These are phyloP conservation scores for Juglanconis juglandina DNA, from an alignment of 2,329 filamentous ascomycete genomes.

Conservation along the genomic window DNA sequence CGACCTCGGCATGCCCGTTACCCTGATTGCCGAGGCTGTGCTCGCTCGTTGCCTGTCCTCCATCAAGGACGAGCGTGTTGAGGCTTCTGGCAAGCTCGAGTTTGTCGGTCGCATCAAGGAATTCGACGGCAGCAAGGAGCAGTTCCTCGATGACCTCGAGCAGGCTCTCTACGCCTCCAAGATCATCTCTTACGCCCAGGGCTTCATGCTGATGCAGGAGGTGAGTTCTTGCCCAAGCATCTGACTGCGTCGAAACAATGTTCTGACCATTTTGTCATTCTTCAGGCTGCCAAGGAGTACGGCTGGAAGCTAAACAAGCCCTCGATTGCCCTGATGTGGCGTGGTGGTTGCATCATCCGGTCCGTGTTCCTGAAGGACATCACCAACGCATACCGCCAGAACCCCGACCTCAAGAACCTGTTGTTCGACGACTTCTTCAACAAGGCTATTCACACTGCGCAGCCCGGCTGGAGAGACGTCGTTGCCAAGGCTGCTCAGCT, in stretches of 20 bases:
- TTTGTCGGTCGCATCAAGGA: conserved; percentile 69
- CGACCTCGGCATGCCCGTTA: conserved; percentile 97
- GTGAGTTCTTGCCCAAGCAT: conserved; percentile 45
- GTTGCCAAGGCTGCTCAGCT: conserved; percentile 88
- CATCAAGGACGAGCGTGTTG: conserved; percentile 87
- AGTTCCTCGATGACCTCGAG: conserved; percentile 96
- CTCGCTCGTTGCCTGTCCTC: conserved; percentile 91
- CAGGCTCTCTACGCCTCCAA: conserved; percentile 99
- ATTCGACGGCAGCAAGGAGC: conserved; percentile 86
- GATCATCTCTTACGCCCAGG: conserved; percentile 99
- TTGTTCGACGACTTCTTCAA: conserved; percentile 99
- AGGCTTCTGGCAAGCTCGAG: conserved; percentile 74
- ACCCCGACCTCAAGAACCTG: conserved; percentile 95
- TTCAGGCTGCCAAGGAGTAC: conserved; percentile 89
- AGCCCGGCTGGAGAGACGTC: conserved; percentile 87
- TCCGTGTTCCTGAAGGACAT: conserved; percentile 99
- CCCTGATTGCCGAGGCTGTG: conserved; percentile 94
- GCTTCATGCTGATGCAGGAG: conserved; percentile 99
- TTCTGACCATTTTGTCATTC: conserved; percentile 25
- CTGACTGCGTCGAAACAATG: no score
- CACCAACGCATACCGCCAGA: conserved; percentile 89
- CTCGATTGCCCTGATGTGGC: conserved; percentile 99
- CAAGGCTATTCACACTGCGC: conserved; percentile 95
- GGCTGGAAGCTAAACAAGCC: conserved; percentile 99
- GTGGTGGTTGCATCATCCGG: conserved; percentile 98